Base-by-base conservation (phyloP, 169 alveolate genomes). In the Plasmodium relictum region DNA sequence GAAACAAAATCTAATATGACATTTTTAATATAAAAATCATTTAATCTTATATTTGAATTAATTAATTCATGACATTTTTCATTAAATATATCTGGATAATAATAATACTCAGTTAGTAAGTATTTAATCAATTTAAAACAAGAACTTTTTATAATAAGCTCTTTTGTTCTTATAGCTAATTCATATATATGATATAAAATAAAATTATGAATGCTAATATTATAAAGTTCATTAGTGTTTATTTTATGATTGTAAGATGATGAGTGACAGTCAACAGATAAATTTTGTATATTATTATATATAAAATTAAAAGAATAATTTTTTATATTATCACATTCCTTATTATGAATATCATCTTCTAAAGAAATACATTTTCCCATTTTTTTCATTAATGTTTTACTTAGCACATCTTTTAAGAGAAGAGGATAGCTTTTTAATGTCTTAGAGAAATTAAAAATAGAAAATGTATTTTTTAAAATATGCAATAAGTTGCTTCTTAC, bases 1-100 rank as follows among this genome's bases (percentile, higher is more conserved):
- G 89, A 78, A 0, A 78, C 89, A 78, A 78, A 78, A 78, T 78
- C 89, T 41, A 78, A 58, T 50, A 78, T 78, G 22, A 78, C 89
- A 78, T 78, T 78, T 65, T 78, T 78, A 45, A 78, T 69, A 65
- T 48, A 58, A 26, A 78, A 50, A 31, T 78, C 65, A 52, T 78
- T 78, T 10, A 78, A 31, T 66, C 63, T 78, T 12, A 78, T 78
- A 63, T 78, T 76, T 6, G 89, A 78, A 65, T 78, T 78, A 31
- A 78, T 78, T 78, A 78, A 65, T 78, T 78, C 89, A 48, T 78
- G 89, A 16, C 74, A 66, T 39, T 78, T 78, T 78, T 78, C 89
- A 42, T 65, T 78, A 42, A 78, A 65, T n/a, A 78, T 54, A 31
- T 78, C 78, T 14, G 89, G 89, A 58, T 78, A 78, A 56, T 63